Percentiles rank a stretch among this genome's conserved stretches.
Evolutionary conservation across 805 yeast species (phyloP).

Genomic region (Lachancea meyersii): DNA sequence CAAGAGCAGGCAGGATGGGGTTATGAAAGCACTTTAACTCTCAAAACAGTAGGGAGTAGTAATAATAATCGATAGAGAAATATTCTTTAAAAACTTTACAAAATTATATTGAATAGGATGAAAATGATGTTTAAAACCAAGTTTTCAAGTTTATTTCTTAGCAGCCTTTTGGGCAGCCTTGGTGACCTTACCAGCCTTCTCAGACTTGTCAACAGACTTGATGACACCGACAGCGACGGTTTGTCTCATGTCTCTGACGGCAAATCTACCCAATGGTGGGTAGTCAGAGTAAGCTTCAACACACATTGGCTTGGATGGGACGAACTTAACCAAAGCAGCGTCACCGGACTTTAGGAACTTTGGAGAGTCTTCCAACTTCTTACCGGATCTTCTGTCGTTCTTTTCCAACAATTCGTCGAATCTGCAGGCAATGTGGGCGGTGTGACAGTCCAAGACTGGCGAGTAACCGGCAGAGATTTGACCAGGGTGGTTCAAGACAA

Average conservation of each 20-base stretch:
- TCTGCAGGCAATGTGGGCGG: slow-evolving; percentile 88
- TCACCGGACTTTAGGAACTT: slow-evolving; percentile 95
- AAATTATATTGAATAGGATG: slow-evolving; percentile 4
- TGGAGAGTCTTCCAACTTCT: slow-evolving; percentile 82
- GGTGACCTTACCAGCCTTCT: slow-evolving; percentile 89
- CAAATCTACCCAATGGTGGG: slow-evolving; percentile 97
- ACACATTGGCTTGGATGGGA: slow-evolving; percentile 88
- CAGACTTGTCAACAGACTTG: slow-evolving; percentile 87
- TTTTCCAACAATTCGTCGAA: slow-evolving; percentile 73
- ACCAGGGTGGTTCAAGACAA: slow-evolving; percentile 88
- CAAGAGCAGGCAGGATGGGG: too few species aligned
- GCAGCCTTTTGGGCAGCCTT: slow-evolving; percentile 65
- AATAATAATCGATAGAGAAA: slow-evolving; percentile 5
- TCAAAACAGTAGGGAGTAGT: neutral
- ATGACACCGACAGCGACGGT: slow-evolving; percentile 99
- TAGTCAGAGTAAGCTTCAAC: slow-evolving; percentile 91
- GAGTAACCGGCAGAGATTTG: slow-evolving; percentile 87
- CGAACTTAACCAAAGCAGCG: slow-evolving; percentile 88
- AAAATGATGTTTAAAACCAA: slow-evolving; percentile 1
- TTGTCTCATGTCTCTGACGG: slow-evolving; percentile 99
- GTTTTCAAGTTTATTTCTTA: slow-evolving; percentile 24
- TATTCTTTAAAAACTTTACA: slow-evolving; percentile 5
- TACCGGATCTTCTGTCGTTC: slow-evolving; percentile 92
- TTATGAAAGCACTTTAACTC: too few species aligned
- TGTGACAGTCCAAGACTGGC: slow-evolving; percentile 89